phyloP scores from a whole-genome alignment of 208 protist genomes.

The Trypanosoma platydactyli region DNA sequence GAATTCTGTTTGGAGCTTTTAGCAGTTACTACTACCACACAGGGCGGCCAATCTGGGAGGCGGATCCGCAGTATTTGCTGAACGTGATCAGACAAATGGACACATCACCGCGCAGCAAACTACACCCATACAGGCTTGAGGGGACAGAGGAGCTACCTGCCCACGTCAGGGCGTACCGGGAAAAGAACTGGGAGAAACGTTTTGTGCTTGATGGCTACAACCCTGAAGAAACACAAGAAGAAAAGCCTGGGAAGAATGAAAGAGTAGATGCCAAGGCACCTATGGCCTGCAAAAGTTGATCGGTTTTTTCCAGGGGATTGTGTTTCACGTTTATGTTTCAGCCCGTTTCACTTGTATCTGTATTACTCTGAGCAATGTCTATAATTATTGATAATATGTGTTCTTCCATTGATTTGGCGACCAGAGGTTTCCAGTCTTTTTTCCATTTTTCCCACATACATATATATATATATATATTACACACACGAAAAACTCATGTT shows the following conservation, averaged over 20 bases:
- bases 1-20: slow-evolving; percentile 37
- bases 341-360: background rate
- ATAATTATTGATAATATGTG: background rate
- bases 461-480: background rate
- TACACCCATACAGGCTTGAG: slow-evolving; percentile 59
- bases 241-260: background rate
- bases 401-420: no score
- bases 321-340: background rate
- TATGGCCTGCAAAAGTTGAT: background rate
- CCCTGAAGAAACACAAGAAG: slow-evolving; percentile 28
- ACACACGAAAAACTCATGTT: background rate
- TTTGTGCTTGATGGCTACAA: slow-evolving; percentile 1
- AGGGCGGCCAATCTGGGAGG: slow-evolving; percentile 59
- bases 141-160: slow-evolving; percentile 56
- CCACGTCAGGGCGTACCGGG: slow-evolving; percentile 53
- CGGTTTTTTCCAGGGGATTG: background rate
- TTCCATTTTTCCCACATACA: background rate
- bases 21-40: slow-evolving; percentile 59
- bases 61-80: slow-evolving; percentile 68
- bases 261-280: background rate
- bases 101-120: slow-evolving; percentile 70
- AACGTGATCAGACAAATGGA: slow-evolving; percentile 65
- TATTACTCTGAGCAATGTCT: background rate
- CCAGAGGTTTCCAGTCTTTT: background rate
- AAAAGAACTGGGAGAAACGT: slow-evolving; percentile 34